Conservation (phyloP, 2,329 filamentous ascomycete species). For the Akanthomyces uredinophilus region DNA sequence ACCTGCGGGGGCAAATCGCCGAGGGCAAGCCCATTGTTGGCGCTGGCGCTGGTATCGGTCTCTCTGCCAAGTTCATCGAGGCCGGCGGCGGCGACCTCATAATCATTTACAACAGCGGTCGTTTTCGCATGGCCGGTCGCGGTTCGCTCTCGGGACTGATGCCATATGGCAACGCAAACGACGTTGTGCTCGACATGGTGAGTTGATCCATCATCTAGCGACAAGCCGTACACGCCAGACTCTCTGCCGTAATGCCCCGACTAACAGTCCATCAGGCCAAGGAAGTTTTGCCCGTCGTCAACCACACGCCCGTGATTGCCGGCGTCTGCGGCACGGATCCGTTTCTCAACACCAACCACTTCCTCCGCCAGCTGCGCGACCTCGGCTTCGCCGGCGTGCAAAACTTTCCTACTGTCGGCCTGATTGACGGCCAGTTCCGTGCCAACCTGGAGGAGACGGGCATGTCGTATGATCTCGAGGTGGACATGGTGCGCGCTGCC, state of each 20-base stretch:
- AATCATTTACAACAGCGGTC: slow-evolving; percentile 67
- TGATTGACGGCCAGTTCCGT: slow-evolving; percentile 65
- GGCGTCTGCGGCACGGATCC: slow-evolving; percentile 69
- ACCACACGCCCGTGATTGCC: slow-evolving; percentile 60
- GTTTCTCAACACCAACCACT: slow-evolving; percentile 56
- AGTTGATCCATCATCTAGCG: slow-evolving; percentile 1
- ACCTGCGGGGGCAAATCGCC: slow-evolving; percentile 49
- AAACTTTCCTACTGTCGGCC: slow-evolving; percentile 68
- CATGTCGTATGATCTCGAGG: slow-evolving; percentile 63
- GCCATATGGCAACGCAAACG: slow-evolving; percentile 67
- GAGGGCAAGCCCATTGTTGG: slow-evolving; percentile 58
- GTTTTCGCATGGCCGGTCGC: slow-evolving; percentile 67
- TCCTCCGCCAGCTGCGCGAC: slow-evolving; percentile 54
- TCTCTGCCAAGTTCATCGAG: slow-evolving; percentile 67
- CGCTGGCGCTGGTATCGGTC: slow-evolving; percentile 64
- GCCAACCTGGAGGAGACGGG: slow-evolving; percentile 65
- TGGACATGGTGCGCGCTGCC: slow-evolving; percentile 60
- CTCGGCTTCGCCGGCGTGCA: slow-evolving; percentile 66
- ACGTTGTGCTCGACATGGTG: slow-evolving; percentile 65
- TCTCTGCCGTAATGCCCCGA: background rate
- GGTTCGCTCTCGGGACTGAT: slow-evolving; percentile 65
- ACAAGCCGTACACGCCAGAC: background rate
- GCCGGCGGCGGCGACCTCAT: slow-evolving; percentile 64
- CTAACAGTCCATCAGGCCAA: slow-evolving; percentile 38
- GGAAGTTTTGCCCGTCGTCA: slow-evolving; percentile 62